Conservation (phyloP, 352 stramenopile species). For the Pythium apleroticum region DNA sequence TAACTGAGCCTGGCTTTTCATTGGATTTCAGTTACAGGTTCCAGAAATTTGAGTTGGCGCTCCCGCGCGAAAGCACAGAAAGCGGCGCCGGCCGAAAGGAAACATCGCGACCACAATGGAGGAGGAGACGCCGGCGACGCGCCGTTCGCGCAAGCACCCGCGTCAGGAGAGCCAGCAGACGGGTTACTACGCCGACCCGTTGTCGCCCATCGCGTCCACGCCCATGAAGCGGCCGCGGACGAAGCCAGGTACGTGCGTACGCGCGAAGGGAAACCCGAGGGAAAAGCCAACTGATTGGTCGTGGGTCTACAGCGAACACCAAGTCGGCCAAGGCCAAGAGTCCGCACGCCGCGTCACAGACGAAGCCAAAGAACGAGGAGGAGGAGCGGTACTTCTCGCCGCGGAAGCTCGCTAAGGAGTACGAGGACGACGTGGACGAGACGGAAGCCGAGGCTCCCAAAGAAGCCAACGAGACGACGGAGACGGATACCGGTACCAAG, state of each 20-base stretch:
- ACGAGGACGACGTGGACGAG: constrained; percentile 33
- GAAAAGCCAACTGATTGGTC: constrained; percentile 6
- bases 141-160: constrained; percentile 21
- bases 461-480: constrained; percentile 11
- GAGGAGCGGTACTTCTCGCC: constrained; percentile 60
- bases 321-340: constrained; percentile 51
- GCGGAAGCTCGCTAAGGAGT: constrained; percentile 61
- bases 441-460: neutral
- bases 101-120: constrained; percentile 23
- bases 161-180: constrained; percentile 17
- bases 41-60: constrained; percentile 22
- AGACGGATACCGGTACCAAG: neutral
- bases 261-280: constrained; percentile 1
- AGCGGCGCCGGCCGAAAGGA: constrained; percentile 13
- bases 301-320: constrained; percentile 35
- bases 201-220: constrained; percentile 83
- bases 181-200: constrained; percentile 76
- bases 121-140: constrained; percentile 5
- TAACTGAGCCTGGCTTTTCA: constrained; percentile 16
- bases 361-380: constrained; percentile 27
- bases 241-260: constrained; percentile 34
- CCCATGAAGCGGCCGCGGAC: constrained; percentile 75
- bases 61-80: constrained; percentile 15
- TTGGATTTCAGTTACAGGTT: constrained; percentile 19
- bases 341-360: constrained; percentile 21